These are phyloP conservation scores for Mediolabrus comicus DNA, from an alignment of 108 stramenopile genomes.

Conservation along the genomic window DNA sequence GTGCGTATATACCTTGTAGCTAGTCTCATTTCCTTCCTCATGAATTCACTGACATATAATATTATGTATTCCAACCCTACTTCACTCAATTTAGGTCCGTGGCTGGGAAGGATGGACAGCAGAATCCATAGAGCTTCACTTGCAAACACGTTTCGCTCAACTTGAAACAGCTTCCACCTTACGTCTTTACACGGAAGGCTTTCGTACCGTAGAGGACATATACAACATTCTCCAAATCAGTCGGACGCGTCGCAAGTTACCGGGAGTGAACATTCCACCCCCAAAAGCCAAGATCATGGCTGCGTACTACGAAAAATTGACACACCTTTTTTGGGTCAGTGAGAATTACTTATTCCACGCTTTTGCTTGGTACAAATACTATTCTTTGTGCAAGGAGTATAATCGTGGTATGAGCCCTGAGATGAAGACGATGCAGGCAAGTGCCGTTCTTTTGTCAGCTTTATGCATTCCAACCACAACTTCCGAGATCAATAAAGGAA, in stretches of 20 bases:
- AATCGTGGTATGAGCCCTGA: constrained; percentile 89
- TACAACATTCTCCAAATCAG: constrained; percentile 93
- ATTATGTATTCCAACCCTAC: background rate
- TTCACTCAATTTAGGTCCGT: constrained; percentile 54
- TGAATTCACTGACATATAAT: background rate
- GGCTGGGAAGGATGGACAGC: constrained; percentile 96
- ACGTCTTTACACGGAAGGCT: constrained; percentile 97
- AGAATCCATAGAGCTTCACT: constrained; percentile 92
- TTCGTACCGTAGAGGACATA: constrained; percentile 98
- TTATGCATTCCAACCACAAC: constrained; percentile 79
- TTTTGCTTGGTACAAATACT: constrained; percentile 96
- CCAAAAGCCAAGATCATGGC: constrained; percentile 96
- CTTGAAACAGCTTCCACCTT: constrained; percentile 90
- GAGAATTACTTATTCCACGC: constrained; percentile 98
- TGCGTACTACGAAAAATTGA: constrained; percentile 96
- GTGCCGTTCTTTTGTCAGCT: constrained; percentile 89
- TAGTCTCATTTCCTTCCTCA: background rate
- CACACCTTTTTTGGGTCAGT: constrained; percentile 94
- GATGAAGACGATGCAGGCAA: constrained; percentile 69
- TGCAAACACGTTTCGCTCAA: constrained; percentile 96
- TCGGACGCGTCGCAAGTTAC: constrained; percentile 68
- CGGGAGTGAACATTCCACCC: constrained; percentile 57
- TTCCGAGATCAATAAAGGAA: constrained; percentile 14
- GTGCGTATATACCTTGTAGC: constrained; percentile 28
- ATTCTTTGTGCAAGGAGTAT: constrained; percentile 86